These are phyloP conservation scores for Neurospora hispaniola DNA, from an alignment of 495 filamentous ascomycete genomes.

Conservation along the genomic window DNA sequence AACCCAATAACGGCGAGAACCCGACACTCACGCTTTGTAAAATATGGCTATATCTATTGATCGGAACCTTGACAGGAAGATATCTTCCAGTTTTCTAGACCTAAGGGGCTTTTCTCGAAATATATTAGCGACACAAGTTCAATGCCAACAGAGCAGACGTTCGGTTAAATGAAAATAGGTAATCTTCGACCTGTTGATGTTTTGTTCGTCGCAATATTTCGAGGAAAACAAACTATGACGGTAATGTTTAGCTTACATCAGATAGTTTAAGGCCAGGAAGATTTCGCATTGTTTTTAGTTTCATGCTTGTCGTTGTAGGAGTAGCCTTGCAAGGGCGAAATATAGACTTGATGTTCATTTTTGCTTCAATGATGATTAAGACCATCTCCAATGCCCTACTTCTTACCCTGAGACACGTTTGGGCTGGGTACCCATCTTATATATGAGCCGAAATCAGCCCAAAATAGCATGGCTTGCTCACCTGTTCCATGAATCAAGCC, in stretches of 20 bases:
- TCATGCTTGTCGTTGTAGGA: not conserved
- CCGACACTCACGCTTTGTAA: too few species aligned
- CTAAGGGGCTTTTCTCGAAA: not conserved
- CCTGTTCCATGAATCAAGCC: not conserved
- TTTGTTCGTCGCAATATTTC: too few species aligned
- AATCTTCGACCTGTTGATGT: too few species aligned
- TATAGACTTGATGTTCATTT: not conserved
- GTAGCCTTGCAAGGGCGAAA: not conserved
- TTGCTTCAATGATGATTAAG: not conserved
- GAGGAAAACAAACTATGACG: not conserved
- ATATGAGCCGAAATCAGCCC: not conserved
- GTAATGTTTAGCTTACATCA: not conserved
- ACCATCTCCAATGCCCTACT: not conserved
- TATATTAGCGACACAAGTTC: not conserved
- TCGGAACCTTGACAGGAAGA: not conserved
- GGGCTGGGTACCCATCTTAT: not conserved
- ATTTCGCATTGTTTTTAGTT: not conserved
- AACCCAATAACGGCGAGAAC: not conserved
- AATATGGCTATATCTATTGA: not conserved
- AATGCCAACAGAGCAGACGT: not conserved
- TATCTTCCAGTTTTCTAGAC: not conserved
- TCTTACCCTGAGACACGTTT: not conserved
- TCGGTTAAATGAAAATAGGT: too few species aligned
- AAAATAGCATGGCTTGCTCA: not conserved
- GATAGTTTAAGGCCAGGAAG: not conserved